Percentiles rank a stretch among this genome's conserved stretches.
phyloP scores from a whole-genome alignment of 768 basidiomycete species.

The Coprinopsis strossmayeri region DNA sequence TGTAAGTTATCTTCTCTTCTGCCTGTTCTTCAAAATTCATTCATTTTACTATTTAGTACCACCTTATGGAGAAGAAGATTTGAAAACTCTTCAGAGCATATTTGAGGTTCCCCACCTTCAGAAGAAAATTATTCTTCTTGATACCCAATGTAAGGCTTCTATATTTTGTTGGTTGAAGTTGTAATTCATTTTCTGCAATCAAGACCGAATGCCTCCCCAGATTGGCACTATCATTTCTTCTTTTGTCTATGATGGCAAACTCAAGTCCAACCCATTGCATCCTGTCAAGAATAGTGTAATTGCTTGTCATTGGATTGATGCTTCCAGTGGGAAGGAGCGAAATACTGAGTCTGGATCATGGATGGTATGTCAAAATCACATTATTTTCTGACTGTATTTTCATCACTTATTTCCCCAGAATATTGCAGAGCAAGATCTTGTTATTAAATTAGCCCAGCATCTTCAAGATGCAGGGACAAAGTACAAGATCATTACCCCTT shows the following conservation, averaged over 20 bases:
- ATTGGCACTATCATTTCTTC: constrained; percentile 70
- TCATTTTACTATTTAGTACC: constrained; percentile 52
- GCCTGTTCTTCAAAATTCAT: too few relatives aligned
- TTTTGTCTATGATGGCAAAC: constrained; percentile 54
- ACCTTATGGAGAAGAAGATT: constrained; percentile 70
- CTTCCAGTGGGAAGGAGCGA: constrained; percentile 28
- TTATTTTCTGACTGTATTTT: not conserved
- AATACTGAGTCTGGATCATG: constrained; percentile 25
- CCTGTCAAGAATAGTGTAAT: constrained; percentile 32
- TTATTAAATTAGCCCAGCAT: constrained; percentile 49
- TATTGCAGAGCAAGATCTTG: constrained; percentile 44
- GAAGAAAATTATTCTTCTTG: constrained; percentile 44
- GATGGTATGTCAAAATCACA: constrained; percentile 20
- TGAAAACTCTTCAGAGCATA: constrained; percentile 60
- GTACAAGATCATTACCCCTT: constrained; percentile 74
- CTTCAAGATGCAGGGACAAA: constrained; percentile 43
- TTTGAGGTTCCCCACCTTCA: constrained; percentile 69
- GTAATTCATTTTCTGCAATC: constrained; percentile 11
- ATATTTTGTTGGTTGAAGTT: constrained; percentile 4
- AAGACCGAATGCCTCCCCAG: constrained; percentile 82
- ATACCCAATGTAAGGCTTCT: constrained; percentile 67
- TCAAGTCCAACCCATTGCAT: constrained; percentile 49
- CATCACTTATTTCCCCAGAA: constrained; percentile 39
- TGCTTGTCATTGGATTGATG: constrained; percentile 68
- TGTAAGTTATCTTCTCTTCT: constrained; percentile 46